Base-by-base conservation (phyloP, 2,329 filamentous ascomycete species). In the Ceratocystis variospora region DNA sequence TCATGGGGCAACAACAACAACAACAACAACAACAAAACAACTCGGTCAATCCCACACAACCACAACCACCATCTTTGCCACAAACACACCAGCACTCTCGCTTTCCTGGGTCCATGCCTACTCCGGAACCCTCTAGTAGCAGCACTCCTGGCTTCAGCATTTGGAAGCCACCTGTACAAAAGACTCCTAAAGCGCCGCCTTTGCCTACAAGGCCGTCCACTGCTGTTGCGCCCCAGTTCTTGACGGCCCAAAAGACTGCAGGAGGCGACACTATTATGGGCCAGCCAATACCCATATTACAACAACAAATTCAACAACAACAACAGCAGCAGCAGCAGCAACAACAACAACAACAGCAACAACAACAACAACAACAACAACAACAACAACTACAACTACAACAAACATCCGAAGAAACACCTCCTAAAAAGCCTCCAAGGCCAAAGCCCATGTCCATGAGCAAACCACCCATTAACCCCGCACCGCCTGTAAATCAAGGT, bases 91-190 rank as follows among this genome's bases (percentile, higher is more conserved):
- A 57, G 19, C 53, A 57, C 19, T 28, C 53, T 28, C 53, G 53
- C 6, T 57, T 57, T 22, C 25, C 53, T 57, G 53, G 53, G n/a
- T 57, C 53, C 4, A 57, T 57, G 53, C 25, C 62, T 63, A 48
- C 31, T 37, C 15, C 45, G 6, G 33, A 31, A n/a, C 17, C 41
- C 8, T 37, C 45, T 22, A 55, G 28, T n/a, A n/a, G 19, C 12
- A 46, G 63, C 28, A 66, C 64, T 44, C 67, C 67, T 33, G 71
- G 72, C 17, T 76, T 74, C 68, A 75, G 73, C 63, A 68, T 68
- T 3, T 68, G 67, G 67, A 76, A 75, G 62, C 77, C 77, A 5
- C 75, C 76, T 1, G 71, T 76, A 8, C 76, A 76, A 33, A 74
- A 75, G 41, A 75, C 74, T 44, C 74, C 75, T 8, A 78, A 78